Base-by-base conservation (phyloP, 2,329 filamentous ascomycete genomes). In the Phialophora tarda region DNA sequence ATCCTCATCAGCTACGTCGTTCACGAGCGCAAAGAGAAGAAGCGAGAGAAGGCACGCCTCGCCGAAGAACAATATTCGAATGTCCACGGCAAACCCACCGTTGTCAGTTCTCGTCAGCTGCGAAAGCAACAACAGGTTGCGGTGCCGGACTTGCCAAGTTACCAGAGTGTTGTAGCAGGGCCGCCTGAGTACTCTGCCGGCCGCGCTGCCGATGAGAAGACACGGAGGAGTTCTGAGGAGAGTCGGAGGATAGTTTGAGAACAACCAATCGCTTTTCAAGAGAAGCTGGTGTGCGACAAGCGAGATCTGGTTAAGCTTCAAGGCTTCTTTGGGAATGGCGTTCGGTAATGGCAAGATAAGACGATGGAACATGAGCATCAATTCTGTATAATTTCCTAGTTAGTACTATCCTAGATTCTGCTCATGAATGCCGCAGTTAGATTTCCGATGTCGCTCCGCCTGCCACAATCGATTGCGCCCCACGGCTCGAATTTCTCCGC, bases 1-100 rank as follows among this genome's bases (percentile, higher is more conserved):
- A 17, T 64, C 8, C 44, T 63, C 23, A 30, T 67, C 28, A 32
- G 47, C 47, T 23, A 62, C 14, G 60, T 63, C 55, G 48, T 69
- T 28, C 58, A 69, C 23, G 58, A 62, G n/a, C 63, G 59, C 30
- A 64, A 65, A 44, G 51, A 67, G 21, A 48, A 38, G 14, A 64
- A 67, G 64, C 47, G 50, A 32, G 67, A 69, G 53, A 63, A 57
- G 53, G 48, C 50, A 38, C 57, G 67, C 34, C 64, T 64, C 58
- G 26, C 62, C 34, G 64, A 67, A 44, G 48, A 67, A 28, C 60
- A 67, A 34, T 41, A 58, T 6, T 62, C 67, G 34, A 51, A 69
- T 28, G 28, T 47, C 38, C 55, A 34, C 7, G 26, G 53, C 53
- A 30, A 38, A 30, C 32, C 53, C 53, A 34, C 53, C 53, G n/a